These are phyloP conservation scores for Cotoneaster glaucophyllus DNA, from an alignment of 306 rosid genomes.

Conservation along the genomic window DNA sequence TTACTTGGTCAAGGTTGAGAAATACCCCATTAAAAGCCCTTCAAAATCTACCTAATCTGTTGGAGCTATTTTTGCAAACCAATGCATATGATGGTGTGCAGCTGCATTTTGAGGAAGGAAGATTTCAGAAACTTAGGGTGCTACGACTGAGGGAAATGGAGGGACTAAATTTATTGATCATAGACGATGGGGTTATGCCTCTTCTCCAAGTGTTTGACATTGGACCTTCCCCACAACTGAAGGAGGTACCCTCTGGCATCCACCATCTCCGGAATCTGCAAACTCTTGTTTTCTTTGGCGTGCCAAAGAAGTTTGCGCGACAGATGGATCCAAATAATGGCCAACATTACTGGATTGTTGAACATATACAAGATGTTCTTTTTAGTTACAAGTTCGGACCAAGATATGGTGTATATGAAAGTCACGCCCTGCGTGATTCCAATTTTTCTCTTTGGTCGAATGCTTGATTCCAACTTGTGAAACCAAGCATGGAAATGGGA, in stretches of 20 bases:
- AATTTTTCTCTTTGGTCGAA: too few species aligned
- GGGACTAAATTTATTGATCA: not conserved
- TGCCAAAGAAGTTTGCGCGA: not conserved
- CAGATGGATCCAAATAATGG: not conserved
- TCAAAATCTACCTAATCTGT: not conserved
- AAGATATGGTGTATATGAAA: rapidly evolving
- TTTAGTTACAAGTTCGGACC: not conserved
- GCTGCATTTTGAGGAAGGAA: not conserved
- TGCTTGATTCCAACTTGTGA: too few species aligned
- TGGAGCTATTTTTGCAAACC: not conserved
- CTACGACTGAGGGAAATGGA: rapidly evolving
- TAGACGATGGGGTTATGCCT: not conserved
- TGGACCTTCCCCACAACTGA: not conserved
- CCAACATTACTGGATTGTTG: not conserved
- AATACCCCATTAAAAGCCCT: not conserved
- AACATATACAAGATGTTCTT: not conserved
- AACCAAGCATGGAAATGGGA: too few species aligned
- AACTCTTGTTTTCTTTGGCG: not conserved
- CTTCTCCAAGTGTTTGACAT: not conserved
- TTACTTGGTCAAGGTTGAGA: not conserved
- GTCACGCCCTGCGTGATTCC: rapidly evolving
- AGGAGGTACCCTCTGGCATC: not conserved
- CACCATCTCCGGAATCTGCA: not conserved
- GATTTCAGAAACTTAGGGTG: not conserved
- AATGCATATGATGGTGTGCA: not conserved